Evolutionary conservation across 1,284 basidiomycete species (phyloP).

Genomic region (Sparassis latifolia): DNA sequence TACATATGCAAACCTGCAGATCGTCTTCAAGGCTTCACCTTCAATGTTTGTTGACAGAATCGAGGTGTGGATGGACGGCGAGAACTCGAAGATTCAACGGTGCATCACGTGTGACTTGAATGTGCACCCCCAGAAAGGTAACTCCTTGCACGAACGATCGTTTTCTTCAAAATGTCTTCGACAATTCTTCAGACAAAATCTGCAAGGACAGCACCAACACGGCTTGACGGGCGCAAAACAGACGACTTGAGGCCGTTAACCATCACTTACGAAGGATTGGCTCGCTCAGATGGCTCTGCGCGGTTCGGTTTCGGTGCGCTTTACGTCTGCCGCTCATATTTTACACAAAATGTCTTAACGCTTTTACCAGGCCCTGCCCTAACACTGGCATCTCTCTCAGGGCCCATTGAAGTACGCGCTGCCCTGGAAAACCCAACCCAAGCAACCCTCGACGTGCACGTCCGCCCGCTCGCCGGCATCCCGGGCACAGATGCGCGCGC

Average conservation of each 20-base stretch:
- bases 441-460: slow-evolving; percentile 62
- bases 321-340: background rate
- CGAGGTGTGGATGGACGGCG: too few species aligned
- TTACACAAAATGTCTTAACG: background rate
- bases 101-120: too few species aligned
- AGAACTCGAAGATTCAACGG: too few species aligned
- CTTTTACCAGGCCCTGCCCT: slow-evolving; percentile 33
- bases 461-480: slow-evolving; percentile 60
- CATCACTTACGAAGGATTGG: slow-evolving; percentile 39
- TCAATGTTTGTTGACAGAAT: too few species aligned
- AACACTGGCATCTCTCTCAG: slow-evolving; percentile 63
- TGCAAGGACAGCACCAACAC: too few species aligned
- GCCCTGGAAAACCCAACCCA: slow-evolving; percentile 62
- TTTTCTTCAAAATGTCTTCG: too few species aligned
- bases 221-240: slow-evolving; percentile 18
- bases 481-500: slow-evolving; percentile 63
- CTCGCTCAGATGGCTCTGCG: slow-evolving; percentile 61
- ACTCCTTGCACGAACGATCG: too few species aligned
- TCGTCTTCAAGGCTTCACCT: too few species aligned
- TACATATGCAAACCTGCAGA: too few species aligned
- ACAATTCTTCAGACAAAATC: too few species aligned
- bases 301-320: slow-evolving; percentile 52
- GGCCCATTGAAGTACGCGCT: slow-evolving; percentile 68
- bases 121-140: too few species aligned
- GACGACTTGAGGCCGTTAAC: slow-evolving; percentile 23